Evolutionary conservation across 2,329 filamentous ascomycete species (phyloP), one percentile per base, ranked within the genome.

Genomic region (Zasmidium cellare): DNA sequence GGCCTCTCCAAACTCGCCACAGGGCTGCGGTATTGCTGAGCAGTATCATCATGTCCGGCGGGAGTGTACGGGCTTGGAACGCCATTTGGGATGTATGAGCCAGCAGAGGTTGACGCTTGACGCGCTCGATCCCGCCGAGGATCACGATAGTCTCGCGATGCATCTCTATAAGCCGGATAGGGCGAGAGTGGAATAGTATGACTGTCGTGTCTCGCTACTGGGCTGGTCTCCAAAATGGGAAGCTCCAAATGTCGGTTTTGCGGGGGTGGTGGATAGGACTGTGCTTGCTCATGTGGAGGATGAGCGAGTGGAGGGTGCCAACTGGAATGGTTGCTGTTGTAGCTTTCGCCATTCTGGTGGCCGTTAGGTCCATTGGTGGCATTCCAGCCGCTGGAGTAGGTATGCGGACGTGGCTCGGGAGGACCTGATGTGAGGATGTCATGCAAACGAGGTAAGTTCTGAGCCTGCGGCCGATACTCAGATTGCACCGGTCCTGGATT

Each of bases 161-260:
- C 46, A 14, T 71, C 64, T 2, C 54, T 46, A 31, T 64, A 67
- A 3, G 47, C 52, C 11, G 61, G 58, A 52, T 69, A 70, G 16
- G 69, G 66, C 14, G 69, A 66, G 2, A 57, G 51, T 2, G 62
- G 60, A 18, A 61, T 46, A 5, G 63, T 55, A 14, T 59, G 53
- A 50, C 62, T 65, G 47, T 65, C 59, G 22, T 66, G 64, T 38
- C 65, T 53, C n/a, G 61, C 31, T 5, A 66, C 60, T 9, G 69
- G 67, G 44, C 63, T 69, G 2, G 69, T 65, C 24, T 71, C 66
- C 47, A 68, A 49, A 19, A 69, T 61, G n/a, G 67, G 69, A n/a
- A 71, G 55, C 24, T 70, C 68, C 2, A 70, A 25, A n/a, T 61
- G 60, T n/a, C 65, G 59, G 3, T 53, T 56, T 2, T 62, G 62